Evolutionary conservation across 345 rosid species (phyloP), one percentile per base, ranked within the genome.

Genomic region (Psidium guajava): DNA sequence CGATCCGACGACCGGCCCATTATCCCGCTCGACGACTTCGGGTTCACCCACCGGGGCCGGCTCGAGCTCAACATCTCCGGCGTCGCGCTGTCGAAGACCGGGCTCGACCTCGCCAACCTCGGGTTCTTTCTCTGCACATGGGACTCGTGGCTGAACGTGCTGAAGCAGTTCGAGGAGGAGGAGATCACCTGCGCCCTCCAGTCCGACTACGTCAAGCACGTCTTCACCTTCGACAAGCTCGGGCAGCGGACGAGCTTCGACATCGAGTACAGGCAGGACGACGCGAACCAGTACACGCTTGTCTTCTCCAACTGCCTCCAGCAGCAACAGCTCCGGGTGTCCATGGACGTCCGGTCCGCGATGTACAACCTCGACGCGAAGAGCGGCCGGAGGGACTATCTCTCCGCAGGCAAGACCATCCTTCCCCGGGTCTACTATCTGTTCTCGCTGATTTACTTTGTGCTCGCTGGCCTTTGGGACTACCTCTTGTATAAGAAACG

Each of bases 51-150:
- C 95, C 84, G 86, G 11, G 99, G 98, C 51, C 93, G 86, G 12
- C 96, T 97, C 49, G 96, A 96, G 90, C 98, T 97, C 85, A 92
- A 92, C 82, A 94, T 89, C 51, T 88, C 96, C 25, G 54, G 87
- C 49, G 92, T 95, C 91, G 75, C 53, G 6, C 93, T 94, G 85
- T 93, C 95, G 27, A 84, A 91, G 36, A 94, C 94, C 9, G 94
- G 93, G 75, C 94, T 93, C 24, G 98, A 95, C 86, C 91, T 90
- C 57, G 87, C 94, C 59, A 91, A 91, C 89, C 88, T 96, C 20
- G 99, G 99, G 5, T 97, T 97, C 96, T 94, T 97, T 92, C 98
- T 97, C 82, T 95, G 96, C 93, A 96, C 99, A 27, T 90, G 88
- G 21, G 99, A 96, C 89, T 88, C 96, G 4, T 95, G 98, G 98